phyloP scores from a whole-genome alignment of 768 basidiomycete species.

The Obba rivulosa region DNA sequence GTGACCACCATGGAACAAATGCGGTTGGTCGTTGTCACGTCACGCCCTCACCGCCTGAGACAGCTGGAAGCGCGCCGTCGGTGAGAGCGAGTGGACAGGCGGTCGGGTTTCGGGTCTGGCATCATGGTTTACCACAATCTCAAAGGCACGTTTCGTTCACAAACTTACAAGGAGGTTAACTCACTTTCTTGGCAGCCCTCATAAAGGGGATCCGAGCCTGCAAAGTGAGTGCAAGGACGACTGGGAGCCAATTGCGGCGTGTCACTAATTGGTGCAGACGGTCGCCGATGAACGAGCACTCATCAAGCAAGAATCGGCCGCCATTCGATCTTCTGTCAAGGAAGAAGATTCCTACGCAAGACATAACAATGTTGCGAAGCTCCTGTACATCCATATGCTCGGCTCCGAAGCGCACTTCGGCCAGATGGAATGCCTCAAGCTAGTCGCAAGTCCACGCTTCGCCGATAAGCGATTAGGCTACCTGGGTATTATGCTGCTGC shows the following conservation, averaged over 20 bases:
- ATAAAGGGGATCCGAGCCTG: constrained; percentile 98
- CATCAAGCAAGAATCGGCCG: constrained; percentile 96
- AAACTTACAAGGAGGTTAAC: not conserved
- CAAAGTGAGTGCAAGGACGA: constrained; percentile 50
- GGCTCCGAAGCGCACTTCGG: constrained; percentile 99
- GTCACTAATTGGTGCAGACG: constrained; percentile 49
- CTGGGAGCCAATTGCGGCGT: constrained; percentile 3
- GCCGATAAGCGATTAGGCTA: constrained; percentile 96
- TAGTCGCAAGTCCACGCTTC: constrained; percentile 93
- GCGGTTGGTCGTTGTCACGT: not conserved
- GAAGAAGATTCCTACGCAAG: constrained; percentile 95
- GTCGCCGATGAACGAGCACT: constrained; percentile 96
- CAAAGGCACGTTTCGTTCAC: constrained; percentile 55
- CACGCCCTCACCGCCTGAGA: too few relatives aligned
- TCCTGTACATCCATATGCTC: constrained; percentile 98
- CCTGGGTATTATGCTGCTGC: constrained; percentile 92
- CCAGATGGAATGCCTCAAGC: constrained; percentile 95
- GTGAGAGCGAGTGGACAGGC: not conserved
- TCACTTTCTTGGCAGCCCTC: constrained; percentile 54
- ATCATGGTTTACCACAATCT: constrained; percentile 81
- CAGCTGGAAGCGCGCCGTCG: too few relatives aligned
- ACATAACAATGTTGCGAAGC: constrained; percentile 96
- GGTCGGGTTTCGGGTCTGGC: constrained; percentile 1
- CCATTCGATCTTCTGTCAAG: constrained; percentile 93
- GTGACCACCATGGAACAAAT: not conserved